A percentile compares a stretch with the other conserved stretches of the same genome.
Evolutionary conservation across 768 basidiomycete genomes (phyloP).

Genomic region (Xerocomus brunneocitrinus): DNA sequence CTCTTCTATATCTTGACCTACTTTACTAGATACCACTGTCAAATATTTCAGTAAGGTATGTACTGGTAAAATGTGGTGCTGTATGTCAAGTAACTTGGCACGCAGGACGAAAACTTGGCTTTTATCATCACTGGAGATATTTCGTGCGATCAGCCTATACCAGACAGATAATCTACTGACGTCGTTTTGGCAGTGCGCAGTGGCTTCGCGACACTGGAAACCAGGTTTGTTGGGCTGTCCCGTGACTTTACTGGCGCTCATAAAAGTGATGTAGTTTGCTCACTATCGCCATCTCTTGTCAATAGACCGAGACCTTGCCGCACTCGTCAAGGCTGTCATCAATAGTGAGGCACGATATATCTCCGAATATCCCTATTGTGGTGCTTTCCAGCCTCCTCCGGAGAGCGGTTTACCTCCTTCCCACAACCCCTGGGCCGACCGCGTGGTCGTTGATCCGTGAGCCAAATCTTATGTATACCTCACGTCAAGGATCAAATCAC

Average conservation of each 20-base stretch:
- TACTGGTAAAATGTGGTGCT: background rate
- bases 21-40: slow-evolving; percentile 64
- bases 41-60: slow-evolving; percentile 63
- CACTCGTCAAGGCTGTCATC: slow-evolving; percentile 74
- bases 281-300: slow-evolving; percentile 60
- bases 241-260: background rate
- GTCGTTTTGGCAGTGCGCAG: slow-evolving; percentile 51
- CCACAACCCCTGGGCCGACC: slow-evolving; percentile 65
- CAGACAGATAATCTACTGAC: slow-evolving; percentile 5
- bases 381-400: slow-evolving; percentile 76
- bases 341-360: slow-evolving; percentile 77
- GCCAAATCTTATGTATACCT: slow-evolving; percentile 20
- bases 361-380: slow-evolving; percentile 71
- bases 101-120: slow-evolving; percentile 62
- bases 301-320: slow-evolving; percentile 53
- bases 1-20: background rate
- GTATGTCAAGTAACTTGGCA: slow-evolving; percentile 3
- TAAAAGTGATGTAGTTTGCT: slow-evolving; percentile 47
- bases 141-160: slow-evolving; percentile 45
- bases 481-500: background rate
- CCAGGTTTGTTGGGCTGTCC: slow-evolving; percentile 42
- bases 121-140: slow-evolving; percentile 84
- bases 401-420: slow-evolving; percentile 64
- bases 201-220: slow-evolving; percentile 83
- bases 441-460: slow-evolving; percentile 71